Conservation (phyloP, 1,284 basidiomycete genomes). For the Ceratobasidium papillatum region DNA sequence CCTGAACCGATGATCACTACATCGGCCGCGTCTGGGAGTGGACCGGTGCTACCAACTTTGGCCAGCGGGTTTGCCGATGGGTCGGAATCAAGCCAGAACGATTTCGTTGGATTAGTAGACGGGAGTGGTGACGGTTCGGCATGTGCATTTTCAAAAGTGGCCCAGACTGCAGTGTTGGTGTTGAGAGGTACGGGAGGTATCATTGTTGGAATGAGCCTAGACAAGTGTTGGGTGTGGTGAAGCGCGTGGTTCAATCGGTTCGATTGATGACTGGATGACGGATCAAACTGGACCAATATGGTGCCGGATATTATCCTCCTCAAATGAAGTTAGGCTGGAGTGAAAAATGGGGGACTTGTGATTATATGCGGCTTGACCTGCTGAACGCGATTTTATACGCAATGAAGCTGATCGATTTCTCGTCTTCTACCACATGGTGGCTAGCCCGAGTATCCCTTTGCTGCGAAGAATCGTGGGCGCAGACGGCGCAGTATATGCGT, state of each 20-base stretch:
- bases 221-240: background rate
- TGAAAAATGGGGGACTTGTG: background rate
- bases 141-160: conserved; percentile 5
- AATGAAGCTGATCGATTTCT: background rate
- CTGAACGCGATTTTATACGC: background rate
- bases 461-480: background rate
- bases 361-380: background rate
- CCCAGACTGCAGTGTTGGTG: conserved; percentile 8
- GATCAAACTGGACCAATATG: background rate
- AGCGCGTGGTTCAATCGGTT: background rate
- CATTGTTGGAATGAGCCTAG: background rate
- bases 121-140: conserved; percentile 55
- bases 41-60: conserved; percentile 66
- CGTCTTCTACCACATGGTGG: background rate
- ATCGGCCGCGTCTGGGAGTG: conserved; percentile 66
- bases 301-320: background rate
- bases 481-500: background rate
- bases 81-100: conserved; percentile 70
- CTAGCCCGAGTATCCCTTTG: background rate
- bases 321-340: background rate
- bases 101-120: conserved; percentile 66
- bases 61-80: conserved; percentile 70
- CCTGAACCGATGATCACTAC: conserved; percentile 81
- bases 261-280: background rate
- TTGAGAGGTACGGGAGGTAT: conserved; percentile 18